These are phyloP conservation scores for Aechmea fasciata DNA, from an alignment of 176 grass and related monocot species.

Conservation along the genomic window DNA sequence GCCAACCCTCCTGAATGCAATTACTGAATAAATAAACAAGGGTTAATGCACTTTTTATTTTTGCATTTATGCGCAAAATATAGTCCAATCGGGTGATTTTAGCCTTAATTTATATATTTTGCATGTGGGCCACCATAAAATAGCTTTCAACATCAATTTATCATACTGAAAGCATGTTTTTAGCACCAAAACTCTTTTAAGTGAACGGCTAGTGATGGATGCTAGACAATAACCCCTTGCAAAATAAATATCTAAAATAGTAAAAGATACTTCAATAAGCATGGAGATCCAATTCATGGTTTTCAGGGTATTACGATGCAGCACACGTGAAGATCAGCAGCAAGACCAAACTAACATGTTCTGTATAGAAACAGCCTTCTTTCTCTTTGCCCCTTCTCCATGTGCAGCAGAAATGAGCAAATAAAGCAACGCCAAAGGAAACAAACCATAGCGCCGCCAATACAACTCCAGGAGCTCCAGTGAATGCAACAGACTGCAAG, in stretches of 20 bases:
- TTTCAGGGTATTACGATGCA: conserved; percentile 49
- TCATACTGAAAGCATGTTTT: too few species aligned
- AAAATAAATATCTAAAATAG: not conserved
- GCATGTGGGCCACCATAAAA: too few species aligned
- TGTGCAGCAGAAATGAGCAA: conserved; percentile 38
- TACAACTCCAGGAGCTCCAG: conserved; percentile 63
- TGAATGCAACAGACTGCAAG: conserved; percentile 82
- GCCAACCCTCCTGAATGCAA: too few species aligned
- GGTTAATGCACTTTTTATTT: too few species aligned
- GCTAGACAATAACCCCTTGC: too few species aligned
- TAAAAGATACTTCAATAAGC: not conserved
- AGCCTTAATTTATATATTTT: too few species aligned
- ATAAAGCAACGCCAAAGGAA: conserved; percentile 43
- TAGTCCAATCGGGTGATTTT: too few species aligned
- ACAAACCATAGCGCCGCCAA: conserved; percentile 53
- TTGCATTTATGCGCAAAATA: too few species aligned
- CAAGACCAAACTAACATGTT: conserved; percentile 32
- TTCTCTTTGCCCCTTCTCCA: conserved; percentile 46
- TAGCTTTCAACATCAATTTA: too few species aligned
- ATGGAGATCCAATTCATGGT: not conserved
- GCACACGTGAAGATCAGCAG: conserved; percentile 42
- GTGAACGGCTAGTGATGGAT: too few species aligned
- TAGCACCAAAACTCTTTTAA: too few species aligned
- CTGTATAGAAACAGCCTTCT: conserved; percentile 15
- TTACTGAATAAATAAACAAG: too few species aligned